Conservation (phyloP, 805 yeast genomes). For the Kodamaea sagamina region DNA sequence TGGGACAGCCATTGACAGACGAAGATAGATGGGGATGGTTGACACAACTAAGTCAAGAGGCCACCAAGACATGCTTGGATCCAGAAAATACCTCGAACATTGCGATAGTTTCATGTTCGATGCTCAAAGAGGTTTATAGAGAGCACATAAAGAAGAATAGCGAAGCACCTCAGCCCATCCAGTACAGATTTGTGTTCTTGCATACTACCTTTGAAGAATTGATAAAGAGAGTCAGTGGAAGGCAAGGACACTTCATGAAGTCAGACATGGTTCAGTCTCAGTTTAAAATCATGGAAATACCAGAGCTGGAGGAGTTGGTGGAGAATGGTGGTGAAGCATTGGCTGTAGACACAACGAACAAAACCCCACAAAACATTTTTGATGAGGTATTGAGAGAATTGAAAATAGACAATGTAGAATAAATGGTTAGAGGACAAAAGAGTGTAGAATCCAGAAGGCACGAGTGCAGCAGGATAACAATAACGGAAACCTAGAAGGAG, state of each 20-base stretch:
- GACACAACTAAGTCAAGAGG: constrained; percentile 43
- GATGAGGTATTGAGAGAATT: constrained; percentile 19
- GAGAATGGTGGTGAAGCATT: constrained; percentile 39
- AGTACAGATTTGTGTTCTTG: constrained; percentile 65
- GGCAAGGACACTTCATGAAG: constrained; percentile 87
- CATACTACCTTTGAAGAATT: constrained; percentile 65
- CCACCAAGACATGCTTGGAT: constrained; percentile 22
- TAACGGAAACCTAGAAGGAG: too few relatives aligned
- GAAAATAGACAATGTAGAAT: not conserved
- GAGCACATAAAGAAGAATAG: constrained; percentile 49
- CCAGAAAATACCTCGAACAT: constrained; percentile 21
- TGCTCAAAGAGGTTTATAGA: constrained; percentile 75
- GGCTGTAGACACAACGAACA: constrained; percentile 36
- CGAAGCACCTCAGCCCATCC: constrained; percentile 25
- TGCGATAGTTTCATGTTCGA: constrained; percentile 78
- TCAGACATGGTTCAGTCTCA: constrained; percentile 81
- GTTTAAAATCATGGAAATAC: constrained; percentile 72
- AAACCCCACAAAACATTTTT: constrained; percentile 30
- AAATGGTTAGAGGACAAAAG: too few relatives aligned
- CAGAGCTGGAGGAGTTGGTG: constrained; percentile 44
- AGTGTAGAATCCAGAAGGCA: not conserved
- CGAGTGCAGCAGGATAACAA: not conserved
- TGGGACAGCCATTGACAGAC: constrained; percentile 79
- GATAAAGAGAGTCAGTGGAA: constrained; percentile 55
- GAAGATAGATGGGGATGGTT: constrained; percentile 96